Evolutionary conservation across 768 basidiomycete genomes (phyloP).

Genomic region (Amanita polypyramis): DNA sequence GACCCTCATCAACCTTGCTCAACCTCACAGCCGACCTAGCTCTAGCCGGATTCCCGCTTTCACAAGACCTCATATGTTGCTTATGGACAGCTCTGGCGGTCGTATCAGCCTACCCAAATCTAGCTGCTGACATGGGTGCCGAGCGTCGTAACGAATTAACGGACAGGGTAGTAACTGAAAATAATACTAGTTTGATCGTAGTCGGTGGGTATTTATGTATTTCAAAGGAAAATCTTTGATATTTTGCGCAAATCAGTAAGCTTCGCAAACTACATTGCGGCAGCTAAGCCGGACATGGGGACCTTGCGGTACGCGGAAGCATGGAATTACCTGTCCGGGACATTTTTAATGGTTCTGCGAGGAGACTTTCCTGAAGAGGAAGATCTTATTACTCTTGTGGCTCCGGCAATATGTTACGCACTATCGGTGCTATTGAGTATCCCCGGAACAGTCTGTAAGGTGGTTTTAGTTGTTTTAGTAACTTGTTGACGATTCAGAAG

Average conservation of each 20-base stretch:
- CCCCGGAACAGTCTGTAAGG: conserved; percentile 18
- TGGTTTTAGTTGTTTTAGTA: background rate
- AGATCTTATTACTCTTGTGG: conserved; percentile 37
- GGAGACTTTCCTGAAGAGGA: conserved; percentile 37
- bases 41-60: background rate
- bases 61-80: conserved; percentile 21
- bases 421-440: conserved; percentile 27
- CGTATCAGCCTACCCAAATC: background rate
- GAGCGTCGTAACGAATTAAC: background rate
- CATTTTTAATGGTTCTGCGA: conserved; percentile 36
- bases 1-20: conserved; percentile 9
- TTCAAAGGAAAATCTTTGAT: background rate
- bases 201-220: background rate
- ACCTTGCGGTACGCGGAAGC: conserved; percentile 35
- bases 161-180: background rate
- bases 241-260: conserved; percentile 23
- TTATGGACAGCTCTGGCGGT: conserved; percentile 23
- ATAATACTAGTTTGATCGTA: background rate
- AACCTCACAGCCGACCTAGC: conserved; percentile 7
- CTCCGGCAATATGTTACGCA: conserved; percentile 40
- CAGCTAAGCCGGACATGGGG: conserved; percentile 17
- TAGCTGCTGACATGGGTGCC: background rate
- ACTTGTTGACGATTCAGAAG: conserved; percentile 9
- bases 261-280: conserved; percentile 33
- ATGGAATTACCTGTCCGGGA: conserved; percentile 44